Percentiles rank a stretch among this genome's conserved stretches.
phyloP scores from a whole-genome alignment of 345 rosid genomes.

The Brassica napus region Da-Ae NC_063445.1:21182001-21182500 shows the following conservation, averaged over 20 bases:
- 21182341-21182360: constrained; percentile 52
- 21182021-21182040: constrained; percentile 57
- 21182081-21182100: constrained; percentile 99
- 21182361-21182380: constrained; percentile 11
- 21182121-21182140: constrained; percentile 93
- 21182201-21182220: neutral
- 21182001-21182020: constrained; percentile 12
- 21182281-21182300: constrained; percentile 96
- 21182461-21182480: constrained; percentile 89
- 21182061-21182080: constrained; percentile 97
- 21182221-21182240: too few relatives aligned
- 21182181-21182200: constrained; percentile 86
- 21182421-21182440: constrained; percentile 73
- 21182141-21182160: constrained; percentile 90
- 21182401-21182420: constrained; percentile 23
- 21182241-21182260: constrained; percentile 47
- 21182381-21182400: neutral
- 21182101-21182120: constrained; percentile 78
- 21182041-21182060: constrained; percentile 87
- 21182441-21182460: constrained; percentile 88
- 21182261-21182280: constrained; percentile 95
- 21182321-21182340: constrained; percentile 85
- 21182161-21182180: constrained; percentile 99
- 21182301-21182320: constrained; percentile 65
- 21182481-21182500: constrained; percentile 50